phyloP scores from a whole-genome alignment of 495 filamentous ascomycete genomes.

The Tuber aestivum region DNA sequence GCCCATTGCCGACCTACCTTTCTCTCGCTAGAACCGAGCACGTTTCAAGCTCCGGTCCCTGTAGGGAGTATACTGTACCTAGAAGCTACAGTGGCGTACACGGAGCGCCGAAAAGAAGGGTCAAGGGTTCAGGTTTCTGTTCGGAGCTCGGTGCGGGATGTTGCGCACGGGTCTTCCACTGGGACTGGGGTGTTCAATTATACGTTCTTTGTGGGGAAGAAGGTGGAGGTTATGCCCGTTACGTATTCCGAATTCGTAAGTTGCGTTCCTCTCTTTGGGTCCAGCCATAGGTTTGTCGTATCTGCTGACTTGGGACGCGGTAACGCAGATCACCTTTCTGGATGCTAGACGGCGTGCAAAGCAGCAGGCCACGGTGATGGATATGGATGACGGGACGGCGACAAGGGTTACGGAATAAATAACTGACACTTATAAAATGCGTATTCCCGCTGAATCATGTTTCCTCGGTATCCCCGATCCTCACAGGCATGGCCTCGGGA shows the following conservation, averaged over 20 bases:
- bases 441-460: not conserved
- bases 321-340: constrained; percentile 23
- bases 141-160: constrained; percentile 67
- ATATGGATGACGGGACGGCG: constrained; percentile 14
- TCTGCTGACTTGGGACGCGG: constrained; percentile 7
- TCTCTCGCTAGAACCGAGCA: constrained; percentile 69
- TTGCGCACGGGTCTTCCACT: constrained; percentile 61
- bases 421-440: not conserved
- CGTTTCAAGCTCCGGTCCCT: constrained; percentile 77
- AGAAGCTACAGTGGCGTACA: constrained; percentile 69
- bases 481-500: not conserved
- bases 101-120: constrained; percentile 56
- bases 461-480: not conserved
- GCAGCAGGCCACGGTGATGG: constrained; percentile 17
- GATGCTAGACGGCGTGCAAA: constrained; percentile 40
- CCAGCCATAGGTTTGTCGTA: not conserved
- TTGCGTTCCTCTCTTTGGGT: not conserved
- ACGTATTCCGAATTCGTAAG: constrained; percentile 40
- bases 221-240: constrained; percentile 65
- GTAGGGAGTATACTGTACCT: constrained; percentile 78
- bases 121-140: constrained; percentile 72
- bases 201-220: constrained; percentile 68
- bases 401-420: constrained; percentile 33
- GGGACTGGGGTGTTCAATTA: constrained; percentile 81
- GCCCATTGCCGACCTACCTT: constrained; percentile 71